These are phyloP conservation scores for Mortierella sp. DNA, from an alignment of 371 early-diverging fungal species.

Conservation along the genomic window DNA sequence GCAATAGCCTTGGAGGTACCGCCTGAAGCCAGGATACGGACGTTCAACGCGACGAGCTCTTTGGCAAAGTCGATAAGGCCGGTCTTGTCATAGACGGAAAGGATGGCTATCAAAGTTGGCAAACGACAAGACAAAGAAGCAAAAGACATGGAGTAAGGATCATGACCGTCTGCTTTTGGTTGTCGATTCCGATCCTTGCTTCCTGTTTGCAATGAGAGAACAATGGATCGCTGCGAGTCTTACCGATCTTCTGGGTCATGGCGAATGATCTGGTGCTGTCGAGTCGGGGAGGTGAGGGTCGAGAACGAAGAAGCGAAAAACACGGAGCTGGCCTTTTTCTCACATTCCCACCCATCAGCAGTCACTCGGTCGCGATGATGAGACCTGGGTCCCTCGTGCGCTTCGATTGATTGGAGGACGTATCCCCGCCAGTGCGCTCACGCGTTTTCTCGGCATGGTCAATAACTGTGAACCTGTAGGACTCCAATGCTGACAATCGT, in stretches of 20 bases:
- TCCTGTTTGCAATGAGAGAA: not conserved
- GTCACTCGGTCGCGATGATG: too few species aligned
- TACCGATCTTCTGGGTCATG: conserved; percentile 54
- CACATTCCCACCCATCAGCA: too few species aligned
- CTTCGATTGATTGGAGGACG: too few species aligned
- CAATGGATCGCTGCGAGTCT: not conserved
- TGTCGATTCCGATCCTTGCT: not conserved
- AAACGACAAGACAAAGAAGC: too few species aligned
- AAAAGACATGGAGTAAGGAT: not conserved
- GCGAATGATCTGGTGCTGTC: conserved; percentile 10
- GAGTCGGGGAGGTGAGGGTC: conserved; percentile 11
- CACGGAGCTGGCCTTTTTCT: not conserved
- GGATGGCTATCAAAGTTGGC: conserved; percentile 71
- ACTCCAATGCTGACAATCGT: too few species aligned
- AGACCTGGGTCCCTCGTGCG: too few species aligned
- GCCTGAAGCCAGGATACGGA: conserved; percentile 93
- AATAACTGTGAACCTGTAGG: too few species aligned
- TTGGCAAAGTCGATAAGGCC: conserved; percentile 91
- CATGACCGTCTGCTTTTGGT: not conserved
- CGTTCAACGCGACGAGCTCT: conserved; percentile 77
- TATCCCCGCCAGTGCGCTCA: too few species aligned
- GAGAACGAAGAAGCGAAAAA: conserved; percentile 12
- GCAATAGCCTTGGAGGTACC: conserved; percentile 94
- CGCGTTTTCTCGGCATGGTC: too few species aligned
- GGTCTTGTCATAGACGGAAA: conserved; percentile 98